Conservation (phyloP, 768 basidiomycete genomes). For the Hericium erinaceus region DNA sequence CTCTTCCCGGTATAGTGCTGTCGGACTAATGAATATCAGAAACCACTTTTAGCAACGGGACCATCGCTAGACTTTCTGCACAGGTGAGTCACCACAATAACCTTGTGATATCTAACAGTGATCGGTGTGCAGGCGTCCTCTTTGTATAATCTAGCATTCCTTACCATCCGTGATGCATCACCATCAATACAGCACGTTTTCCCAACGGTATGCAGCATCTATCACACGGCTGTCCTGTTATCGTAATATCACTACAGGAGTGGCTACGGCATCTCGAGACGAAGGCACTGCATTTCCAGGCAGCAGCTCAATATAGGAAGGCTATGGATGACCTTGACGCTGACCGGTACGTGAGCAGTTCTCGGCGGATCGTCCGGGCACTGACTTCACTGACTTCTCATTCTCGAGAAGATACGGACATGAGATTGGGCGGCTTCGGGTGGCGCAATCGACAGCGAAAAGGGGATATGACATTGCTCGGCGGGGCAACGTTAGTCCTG, state of each 20-base stretch:
- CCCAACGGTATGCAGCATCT: conserved; percentile 37
- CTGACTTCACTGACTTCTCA: conserved; percentile 7
- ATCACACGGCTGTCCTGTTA: background rate
- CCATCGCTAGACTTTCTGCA: conserved; percentile 10
- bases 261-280: conserved; percentile 78
- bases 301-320: conserved; percentile 83
- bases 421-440: conserved; percentile 69
- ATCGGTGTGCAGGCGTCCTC: conserved; percentile 9
- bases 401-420: conserved; percentile 61
- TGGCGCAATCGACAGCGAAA: conserved; percentile 61
- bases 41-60: conserved; percentile 12
- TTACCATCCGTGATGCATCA: conserved; percentile 10
- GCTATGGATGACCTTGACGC: conserved; percentile 81
- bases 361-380: conserved; percentile 12
- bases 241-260: conserved; percentile 33
- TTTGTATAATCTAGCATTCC: conserved; percentile 9
- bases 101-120: background rate
- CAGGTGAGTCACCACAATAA: conserved; percentile 1
- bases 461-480: conserved; percentile 61
- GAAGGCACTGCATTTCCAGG: conserved; percentile 78
- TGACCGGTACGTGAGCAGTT: conserved; percentile 37
- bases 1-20: background rate
- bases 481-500: conserved; percentile 46
- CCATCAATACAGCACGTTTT: conserved; percentile 27
- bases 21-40: background rate